These are phyloP conservation scores for Ophiostoma montium DNA, from an alignment of 2,329 filamentous ascomycete genomes.

Conservation along the genomic window DNA sequence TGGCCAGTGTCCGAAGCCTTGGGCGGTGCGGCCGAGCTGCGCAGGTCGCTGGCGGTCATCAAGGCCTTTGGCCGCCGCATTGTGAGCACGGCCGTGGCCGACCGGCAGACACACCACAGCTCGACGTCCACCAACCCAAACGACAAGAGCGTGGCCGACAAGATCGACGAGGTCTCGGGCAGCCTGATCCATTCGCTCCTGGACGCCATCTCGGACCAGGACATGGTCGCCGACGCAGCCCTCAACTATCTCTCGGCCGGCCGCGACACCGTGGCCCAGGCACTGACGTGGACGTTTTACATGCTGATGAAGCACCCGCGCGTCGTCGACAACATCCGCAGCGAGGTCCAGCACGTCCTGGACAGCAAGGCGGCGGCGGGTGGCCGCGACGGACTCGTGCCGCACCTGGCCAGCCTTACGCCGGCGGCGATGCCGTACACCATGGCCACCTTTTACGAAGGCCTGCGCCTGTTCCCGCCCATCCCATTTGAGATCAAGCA, in stretches of 20 bases:
- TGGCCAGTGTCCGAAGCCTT: slow-evolving; percentile 45
- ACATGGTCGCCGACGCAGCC: slow-evolving; percentile 48
- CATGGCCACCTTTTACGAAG: slow-evolving; percentile 48
- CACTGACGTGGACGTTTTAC: slow-evolving; percentile 50
- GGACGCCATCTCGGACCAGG: slow-evolving; percentile 37
- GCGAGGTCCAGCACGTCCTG: slow-evolving; percentile 24
- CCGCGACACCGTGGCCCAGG: slow-evolving; percentile 50
- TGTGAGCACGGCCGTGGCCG: slow-evolving; percentile 37
- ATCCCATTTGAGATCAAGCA: slow-evolving; percentile 55
- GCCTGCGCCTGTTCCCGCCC: slow-evolving; percentile 46
- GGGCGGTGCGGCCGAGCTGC: slow-evolving; percentile 25
- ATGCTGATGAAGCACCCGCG: slow-evolving; percentile 38
- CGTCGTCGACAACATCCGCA: slow-evolving; percentile 26
- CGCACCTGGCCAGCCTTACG: slow-evolving; percentile 23
- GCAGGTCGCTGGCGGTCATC: slow-evolving; percentile 26
- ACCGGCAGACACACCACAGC: slow-evolving; percentile 16
- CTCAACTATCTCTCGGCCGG: slow-evolving; percentile 53
- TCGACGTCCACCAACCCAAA: slow-evolving; percentile 3
- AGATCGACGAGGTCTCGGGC: slow-evolving; percentile 31
- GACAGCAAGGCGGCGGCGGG: not conserved
- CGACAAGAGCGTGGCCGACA: slow-evolving; percentile 9
- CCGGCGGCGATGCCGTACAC: slow-evolving; percentile 37
- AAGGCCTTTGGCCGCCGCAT: slow-evolving; percentile 43
- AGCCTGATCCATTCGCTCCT: slow-evolving; percentile 47
- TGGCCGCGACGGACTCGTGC: slow-evolving; percentile 7